Conservation (phyloP, 495 filamentous ascomycete genomes). For the Physcia stellaris region DNA sequence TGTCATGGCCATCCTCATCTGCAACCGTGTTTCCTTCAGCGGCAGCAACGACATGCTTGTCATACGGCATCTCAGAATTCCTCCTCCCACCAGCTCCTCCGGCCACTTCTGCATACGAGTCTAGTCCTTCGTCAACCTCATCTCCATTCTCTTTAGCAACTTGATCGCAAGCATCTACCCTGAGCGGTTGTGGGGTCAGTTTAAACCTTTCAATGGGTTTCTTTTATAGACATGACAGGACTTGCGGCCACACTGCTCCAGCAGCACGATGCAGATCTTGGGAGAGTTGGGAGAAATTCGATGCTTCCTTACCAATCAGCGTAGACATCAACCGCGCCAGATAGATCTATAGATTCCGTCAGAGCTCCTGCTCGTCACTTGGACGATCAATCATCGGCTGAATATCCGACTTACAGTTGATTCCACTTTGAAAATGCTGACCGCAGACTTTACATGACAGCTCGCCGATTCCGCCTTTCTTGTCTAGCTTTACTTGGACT, state of each 20-base stretch:
- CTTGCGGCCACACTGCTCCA: no score
- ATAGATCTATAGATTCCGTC: slow-evolving; percentile 47
- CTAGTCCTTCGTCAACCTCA: slow-evolving; percentile 27
- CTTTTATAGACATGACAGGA: no score
- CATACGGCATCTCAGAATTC: slow-evolving; percentile 15
- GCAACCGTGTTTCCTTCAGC: no score
- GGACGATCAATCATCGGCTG: no score
- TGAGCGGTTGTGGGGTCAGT: no score
- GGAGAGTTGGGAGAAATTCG: no score
- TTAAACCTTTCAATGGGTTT: no score
- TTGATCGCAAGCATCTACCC: slow-evolving; percentile 90
- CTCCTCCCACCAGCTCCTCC: slow-evolving; percentile 16
- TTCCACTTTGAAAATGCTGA: slow-evolving; percentile 78
- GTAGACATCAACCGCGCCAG: slow-evolving; percentile 85
- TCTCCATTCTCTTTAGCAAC: slow-evolving; percentile 49
- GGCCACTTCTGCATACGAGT: slow-evolving; percentile 11
- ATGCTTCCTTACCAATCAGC: no score
- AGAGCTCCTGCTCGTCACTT: no score
- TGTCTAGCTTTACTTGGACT: slow-evolving; percentile 77
- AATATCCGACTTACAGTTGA: slow-evolving; percentile 61
- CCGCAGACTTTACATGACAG: slow-evolving; percentile 88
- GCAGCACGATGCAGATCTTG: no score
- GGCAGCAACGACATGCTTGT: slow-evolving; percentile 12
- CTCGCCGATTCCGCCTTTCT: slow-evolving; percentile 71
- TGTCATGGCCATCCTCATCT: slow-evolving; percentile 23